Percentiles rank a stretch among this genome's conserved stretches.
These are phyloP conservation scores for Litchi chinensis DNA, from an alignment of 345 rosid genomes.

Conservation along the genomic window DNA sequence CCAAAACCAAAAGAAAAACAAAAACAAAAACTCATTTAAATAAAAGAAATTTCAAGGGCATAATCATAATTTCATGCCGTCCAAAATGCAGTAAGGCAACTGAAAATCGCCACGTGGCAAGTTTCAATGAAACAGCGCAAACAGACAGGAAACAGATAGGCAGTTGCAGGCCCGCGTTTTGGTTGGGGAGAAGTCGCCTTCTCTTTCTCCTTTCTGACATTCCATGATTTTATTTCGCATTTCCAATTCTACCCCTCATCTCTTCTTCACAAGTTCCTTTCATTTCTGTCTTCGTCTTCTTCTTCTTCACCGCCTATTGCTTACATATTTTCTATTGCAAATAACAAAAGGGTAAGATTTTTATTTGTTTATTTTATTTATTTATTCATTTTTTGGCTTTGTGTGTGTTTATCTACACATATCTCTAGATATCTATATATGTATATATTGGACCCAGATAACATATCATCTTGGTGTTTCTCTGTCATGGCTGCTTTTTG, in stretches of 20 bases:
- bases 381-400: neutral
- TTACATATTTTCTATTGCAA: neutral
- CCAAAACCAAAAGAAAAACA: neutral
- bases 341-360: conserved; percentile 21
- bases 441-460: conserved; percentile 23
- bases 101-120: conserved; percentile 32
- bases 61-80: neutral
- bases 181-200: conserved; percentile 27
- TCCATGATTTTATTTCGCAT: conserved; percentile 23
- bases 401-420: conserved; percentile 5
- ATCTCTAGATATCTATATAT: conserved; percentile 17
- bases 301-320: conserved; percentile 2
- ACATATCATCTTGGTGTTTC: conserved; percentile 11
- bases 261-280: neutral
- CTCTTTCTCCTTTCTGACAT: conserved; percentile 32
- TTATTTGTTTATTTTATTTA: conserved; percentile 12
- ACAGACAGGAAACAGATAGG: conserved; percentile 30
- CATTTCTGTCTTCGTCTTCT: neutral
- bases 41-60: conserved; percentile 1
- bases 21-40: too few relatives aligned
- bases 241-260: conserved; percentile 13
- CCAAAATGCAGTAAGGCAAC: neutral
- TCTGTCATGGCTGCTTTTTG: conserved; percentile 25
- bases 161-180: conserved; percentile 29
- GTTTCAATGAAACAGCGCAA: neutral